Conservation (phyloP, 768 basidiomycete species). For the Harrya chromipes region DNA sequence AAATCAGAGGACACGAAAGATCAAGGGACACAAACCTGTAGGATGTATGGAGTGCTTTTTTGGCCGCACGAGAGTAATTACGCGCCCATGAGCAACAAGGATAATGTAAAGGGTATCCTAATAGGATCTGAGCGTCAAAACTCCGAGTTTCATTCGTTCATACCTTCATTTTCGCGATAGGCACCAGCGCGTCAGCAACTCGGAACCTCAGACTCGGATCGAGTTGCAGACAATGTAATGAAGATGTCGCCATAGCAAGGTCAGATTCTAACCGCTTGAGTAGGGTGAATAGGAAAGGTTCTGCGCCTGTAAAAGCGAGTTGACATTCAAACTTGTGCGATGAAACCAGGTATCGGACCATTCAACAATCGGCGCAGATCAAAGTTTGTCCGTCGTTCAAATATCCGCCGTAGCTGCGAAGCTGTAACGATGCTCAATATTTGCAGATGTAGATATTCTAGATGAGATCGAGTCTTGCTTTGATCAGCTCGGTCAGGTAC, state of each 20-base stretch:
- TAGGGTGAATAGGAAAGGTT: conserved; percentile 73
- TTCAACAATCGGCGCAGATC: conserved; percentile 76
- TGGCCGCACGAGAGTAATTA: conserved; percentile 86
- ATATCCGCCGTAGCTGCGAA: conserved; percentile 79
- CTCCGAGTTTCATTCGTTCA: neutral
- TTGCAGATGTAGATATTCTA: conserved; percentile 94
- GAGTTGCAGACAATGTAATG: conserved; percentile 76
- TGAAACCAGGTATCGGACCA: conserved; percentile 37
- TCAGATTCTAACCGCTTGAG: conserved; percentile 71
- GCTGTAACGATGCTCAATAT: conserved; percentile 88
- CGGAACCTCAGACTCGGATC: conserved; percentile 66
- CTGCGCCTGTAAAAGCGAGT: conserved; percentile 57
- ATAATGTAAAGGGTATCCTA: conserved; percentile 92
- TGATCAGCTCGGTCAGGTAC: conserved; percentile 37
- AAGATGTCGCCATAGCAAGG: conserved; percentile 77
- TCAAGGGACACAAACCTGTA: conserved; percentile 51
- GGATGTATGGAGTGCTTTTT: conserved; percentile 95
- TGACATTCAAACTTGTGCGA: neutral
- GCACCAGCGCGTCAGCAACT: conserved; percentile 79
- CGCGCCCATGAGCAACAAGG: conserved; percentile 71
- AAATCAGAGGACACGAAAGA: neutral
- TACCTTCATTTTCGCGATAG: conserved; percentile 78
- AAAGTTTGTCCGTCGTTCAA: conserved; percentile 88
- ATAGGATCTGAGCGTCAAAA: neutral
- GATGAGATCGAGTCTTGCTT: conserved; percentile 88